Conservation (phyloP, 2,329 filamentous ascomycete species). For the Fusarium secorum region DNA sequence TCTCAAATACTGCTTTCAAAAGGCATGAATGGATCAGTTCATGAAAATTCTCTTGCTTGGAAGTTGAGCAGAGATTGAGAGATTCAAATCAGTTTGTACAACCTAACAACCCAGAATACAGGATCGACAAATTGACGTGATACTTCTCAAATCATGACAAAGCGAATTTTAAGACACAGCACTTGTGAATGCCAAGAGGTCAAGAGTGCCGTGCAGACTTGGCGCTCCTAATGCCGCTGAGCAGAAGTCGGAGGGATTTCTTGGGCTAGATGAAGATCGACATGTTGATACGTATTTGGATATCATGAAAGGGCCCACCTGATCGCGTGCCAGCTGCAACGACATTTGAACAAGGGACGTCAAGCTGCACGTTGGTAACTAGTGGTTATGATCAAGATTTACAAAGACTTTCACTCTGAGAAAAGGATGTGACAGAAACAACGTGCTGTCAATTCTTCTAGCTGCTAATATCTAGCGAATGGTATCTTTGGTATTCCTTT, state of each 20-base stretch:
- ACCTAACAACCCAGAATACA: neutral
- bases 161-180: neutral
- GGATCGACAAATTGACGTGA: neutral
- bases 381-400: neutral
- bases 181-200: constrained; percentile 5
- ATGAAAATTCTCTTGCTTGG: neutral
- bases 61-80: neutral
- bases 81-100: neutral
- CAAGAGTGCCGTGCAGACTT: neutral
- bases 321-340: neutral
- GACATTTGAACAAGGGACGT: neutral
- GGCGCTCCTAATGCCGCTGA: neutral
- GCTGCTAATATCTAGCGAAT: constrained; percentile 50
- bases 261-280: constrained; percentile 15
- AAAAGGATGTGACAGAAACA: constrained; percentile 21
- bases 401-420: neutral
- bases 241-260: neutral
- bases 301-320: neutral
- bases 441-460: constrained; percentile 39
- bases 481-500: constrained; percentile 49
- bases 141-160: neutral
- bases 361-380: neutral
- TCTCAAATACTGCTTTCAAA: neutral
- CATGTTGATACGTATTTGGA: neutral
- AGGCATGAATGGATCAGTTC: neutral